Base-by-base conservation (phyloP, 257 asterid genomes). In the Solanum chiquidenum region DNA sequence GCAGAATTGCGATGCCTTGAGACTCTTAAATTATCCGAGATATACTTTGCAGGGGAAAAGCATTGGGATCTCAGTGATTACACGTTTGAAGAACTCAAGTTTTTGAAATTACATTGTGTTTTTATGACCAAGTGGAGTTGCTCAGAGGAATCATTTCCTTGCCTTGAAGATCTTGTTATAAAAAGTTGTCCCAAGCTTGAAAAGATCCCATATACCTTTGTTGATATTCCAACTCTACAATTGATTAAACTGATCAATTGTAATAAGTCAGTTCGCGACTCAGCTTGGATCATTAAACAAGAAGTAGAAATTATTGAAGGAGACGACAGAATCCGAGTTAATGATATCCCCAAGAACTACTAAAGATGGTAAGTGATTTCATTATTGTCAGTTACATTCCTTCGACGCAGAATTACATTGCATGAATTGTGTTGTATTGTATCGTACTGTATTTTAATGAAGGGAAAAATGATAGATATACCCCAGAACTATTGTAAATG, bases 221-320 rank as follows among this genome's bases (percentile, higher is more conserved):
- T 0, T 7, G 20, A 10, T 1, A 37, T 2, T 35, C 0, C 0
- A 2, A 0, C 44, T 9, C 2, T 40, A 12, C 9, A 0, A 37
- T 37, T 7, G 9, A 37, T 37, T 1, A 37, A 37, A 37, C 9
- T n/a, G n/a, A n/a, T n/a, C n/a, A n/a, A n/a, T n/a, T n/a, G n/a
- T n/a, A n/a, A n/a, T n/a, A n/a, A n/a, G n/a, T n/a, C n/a, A n/a
- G n/a, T n/a, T n/a, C n/a, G n/a, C n/a, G n/a, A n/a, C n/a, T n/a
- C n/a, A n/a, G n/a, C n/a, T n/a, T n/a, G n/a, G n/a, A n/a, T n/a
- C n/a, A n/a, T n/a, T n/a, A n/a, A n/a, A n/a, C n/a, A n/a, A n/a
- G n/a, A n/a, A n/a, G n/a, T n/a, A n/a, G n/a, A n/a, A n/a, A n/a
- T n/a, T n/a, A n/a, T n/a, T n/a, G n/a, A n/a, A n/a, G n/a, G n/a